phyloP scores from a whole-genome alignment of 2,329 filamentous ascomycete species.

The Achaetomium macrosporum region DNA sequence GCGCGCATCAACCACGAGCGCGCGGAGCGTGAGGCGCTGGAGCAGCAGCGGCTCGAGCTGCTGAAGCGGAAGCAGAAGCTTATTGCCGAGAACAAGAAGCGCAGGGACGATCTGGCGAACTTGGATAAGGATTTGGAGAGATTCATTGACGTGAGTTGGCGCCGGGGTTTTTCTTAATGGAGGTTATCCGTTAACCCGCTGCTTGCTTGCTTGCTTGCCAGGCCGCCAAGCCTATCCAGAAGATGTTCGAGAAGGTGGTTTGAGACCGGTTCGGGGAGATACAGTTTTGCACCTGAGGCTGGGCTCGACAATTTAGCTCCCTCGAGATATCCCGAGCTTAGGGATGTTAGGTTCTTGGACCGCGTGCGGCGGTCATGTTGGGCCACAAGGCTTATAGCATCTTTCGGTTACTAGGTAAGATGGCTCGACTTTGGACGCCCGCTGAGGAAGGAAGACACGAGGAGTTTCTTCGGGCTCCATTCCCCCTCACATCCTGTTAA shows the following conservation, averaged over 20 bases:
- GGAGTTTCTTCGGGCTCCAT: no score
- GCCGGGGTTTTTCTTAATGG: background rate
- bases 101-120: constrained; percentile 87
- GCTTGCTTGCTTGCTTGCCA: no score
- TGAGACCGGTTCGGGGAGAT: constrained; percentile 24
- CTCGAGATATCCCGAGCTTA: no score
- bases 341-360: no score
- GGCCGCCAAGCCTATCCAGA: constrained; percentile 84
- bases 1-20: constrained; percentile 89
- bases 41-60: constrained; percentile 74
- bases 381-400: no score
- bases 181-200: constrained; percentile 18
- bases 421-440: no score
- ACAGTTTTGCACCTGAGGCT: no score
- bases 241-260: constrained; percentile 70
- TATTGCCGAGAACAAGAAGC: constrained; percentile 73
- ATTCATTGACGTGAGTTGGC: constrained; percentile 71
- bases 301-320: no score
- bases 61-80: constrained; percentile 60
- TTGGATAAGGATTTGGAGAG: constrained; percentile 89
- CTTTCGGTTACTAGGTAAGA: no score
- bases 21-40: constrained; percentile 73
- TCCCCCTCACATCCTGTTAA: no score
- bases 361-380: no score
- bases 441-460: no score